These are phyloP conservation scores for Candida chilensis DNA, from an alignment of 805 yeast species.

Conservation along the genomic window DNA sequence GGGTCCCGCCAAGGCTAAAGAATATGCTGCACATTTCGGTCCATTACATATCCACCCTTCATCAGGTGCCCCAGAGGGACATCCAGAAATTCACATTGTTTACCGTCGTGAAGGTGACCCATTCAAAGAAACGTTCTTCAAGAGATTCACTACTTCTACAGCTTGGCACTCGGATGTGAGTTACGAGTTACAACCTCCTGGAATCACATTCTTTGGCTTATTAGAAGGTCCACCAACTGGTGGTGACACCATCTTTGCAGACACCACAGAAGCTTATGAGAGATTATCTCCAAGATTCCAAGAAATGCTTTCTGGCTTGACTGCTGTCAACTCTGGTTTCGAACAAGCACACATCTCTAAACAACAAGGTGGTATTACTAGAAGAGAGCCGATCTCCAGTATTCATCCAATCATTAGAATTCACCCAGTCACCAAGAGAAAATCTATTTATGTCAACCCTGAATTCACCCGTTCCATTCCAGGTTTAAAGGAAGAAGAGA, in stretches of 20 bases:
- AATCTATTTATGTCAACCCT: slow-evolving; percentile 46
- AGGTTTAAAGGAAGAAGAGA: slow-evolving; percentile 68
- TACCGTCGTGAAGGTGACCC: slow-evolving; percentile 9
- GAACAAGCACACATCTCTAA: slow-evolving; percentile 59
- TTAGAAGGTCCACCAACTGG: slow-evolving; percentile 38
- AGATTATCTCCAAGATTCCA: slow-evolving; percentile 61
- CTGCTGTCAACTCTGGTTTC: slow-evolving; percentile 60
- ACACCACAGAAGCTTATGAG: slow-evolving; percentile 60
- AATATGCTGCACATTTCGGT: slow-evolving; percentile 30
- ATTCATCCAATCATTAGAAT: slow-evolving; percentile 65
- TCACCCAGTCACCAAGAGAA: slow-evolving; percentile 64
- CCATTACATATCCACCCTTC: slow-evolving; percentile 34
- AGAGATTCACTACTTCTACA: slow-evolving; percentile 5
- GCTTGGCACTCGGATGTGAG: slow-evolving; percentile 27
- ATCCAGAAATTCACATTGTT: slow-evolving; percentile 24
- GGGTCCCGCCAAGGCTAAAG: slow-evolving; percentile 20
- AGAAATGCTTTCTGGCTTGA: slow-evolving; percentile 47
- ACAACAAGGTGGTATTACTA: slow-evolving; percentile 48
- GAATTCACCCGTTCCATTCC: slow-evolving; percentile 59
- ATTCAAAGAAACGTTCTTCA: background rate
- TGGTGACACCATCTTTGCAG: slow-evolving; percentile 78
- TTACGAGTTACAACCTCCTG: slow-evolving; percentile 25
- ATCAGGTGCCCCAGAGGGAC: slow-evolving; percentile 27
- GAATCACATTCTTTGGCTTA: slow-evolving; percentile 21
- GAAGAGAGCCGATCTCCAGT: slow-evolving; percentile 54